Conservation (phyloP, 257 asterid genomes). For the Jacaranda mimosifolia region DNA sequence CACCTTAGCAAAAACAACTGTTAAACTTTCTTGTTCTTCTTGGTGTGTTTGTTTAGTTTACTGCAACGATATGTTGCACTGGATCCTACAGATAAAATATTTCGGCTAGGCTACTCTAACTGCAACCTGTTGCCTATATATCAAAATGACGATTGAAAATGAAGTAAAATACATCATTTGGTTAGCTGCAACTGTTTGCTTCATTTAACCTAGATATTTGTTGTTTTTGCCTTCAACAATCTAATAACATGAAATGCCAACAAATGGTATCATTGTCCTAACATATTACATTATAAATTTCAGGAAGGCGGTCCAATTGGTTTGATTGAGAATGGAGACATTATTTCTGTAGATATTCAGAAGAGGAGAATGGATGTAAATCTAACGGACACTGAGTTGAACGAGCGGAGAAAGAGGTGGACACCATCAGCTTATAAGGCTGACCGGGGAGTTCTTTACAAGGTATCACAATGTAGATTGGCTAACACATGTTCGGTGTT, state of each 20-base stretch:
- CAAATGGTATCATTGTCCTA: background rate
- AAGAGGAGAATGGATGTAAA: constrained; percentile 76
- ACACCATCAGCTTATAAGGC: constrained; percentile 78
- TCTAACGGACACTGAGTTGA: constrained; percentile 69
- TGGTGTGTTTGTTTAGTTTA: background rate
- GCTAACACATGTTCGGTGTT: too few relatives aligned
- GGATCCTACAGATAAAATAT: too few relatives aligned
- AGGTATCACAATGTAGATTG: constrained; percentile 62
- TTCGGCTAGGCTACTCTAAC: too few relatives aligned
- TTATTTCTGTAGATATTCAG: constrained; percentile 73
- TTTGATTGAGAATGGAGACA: constrained; percentile 79
- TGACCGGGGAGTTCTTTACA: constrained; percentile 82
- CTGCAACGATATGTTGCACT: too few relatives aligned
- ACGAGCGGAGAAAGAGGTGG: constrained; percentile 84
- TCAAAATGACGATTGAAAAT: too few relatives aligned
- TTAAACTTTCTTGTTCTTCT: background rate
- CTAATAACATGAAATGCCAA: background rate
- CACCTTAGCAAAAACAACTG: background rate
- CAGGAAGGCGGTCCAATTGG: constrained; percentile 99
- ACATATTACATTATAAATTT: constrained; percentile 28
- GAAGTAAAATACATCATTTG: too few relatives aligned
- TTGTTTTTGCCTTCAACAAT: too few relatives aligned
- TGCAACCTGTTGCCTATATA: too few relatives aligned
- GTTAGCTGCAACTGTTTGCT: too few relatives aligned
- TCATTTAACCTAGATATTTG: too few relatives aligned